Evolutionary conservation across 2,329 filamentous ascomycete genomes (phyloP).

Genomic region (Aspergillus uvarum): DNA sequence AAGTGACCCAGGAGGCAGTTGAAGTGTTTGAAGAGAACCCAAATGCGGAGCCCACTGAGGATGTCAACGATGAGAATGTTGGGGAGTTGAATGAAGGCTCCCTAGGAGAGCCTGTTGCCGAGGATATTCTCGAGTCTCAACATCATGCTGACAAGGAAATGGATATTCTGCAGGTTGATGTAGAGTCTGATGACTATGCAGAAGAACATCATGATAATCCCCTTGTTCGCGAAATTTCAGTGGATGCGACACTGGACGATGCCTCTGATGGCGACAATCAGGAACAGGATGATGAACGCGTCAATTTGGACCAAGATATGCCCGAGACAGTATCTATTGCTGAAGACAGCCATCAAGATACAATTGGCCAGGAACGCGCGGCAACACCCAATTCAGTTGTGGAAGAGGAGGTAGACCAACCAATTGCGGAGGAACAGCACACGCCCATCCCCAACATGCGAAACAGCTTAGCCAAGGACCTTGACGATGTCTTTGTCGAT

Average conservation of each 20-base stretch:
- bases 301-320: background rate
- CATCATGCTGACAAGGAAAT: background rate
- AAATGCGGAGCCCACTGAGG: background rate
- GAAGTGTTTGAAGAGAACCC: constrained; percentile 8
- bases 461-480: constrained; percentile 12
- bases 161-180: background rate
- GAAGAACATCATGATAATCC: background rate
- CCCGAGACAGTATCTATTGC: background rate
- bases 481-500: constrained; percentile 24
- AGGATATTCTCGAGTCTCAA: background rate
- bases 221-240: too few species aligned
- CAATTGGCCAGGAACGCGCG: background rate
- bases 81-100: constrained; percentile 2
- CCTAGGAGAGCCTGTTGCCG: background rate
- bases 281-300: background rate
- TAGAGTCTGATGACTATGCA: background rate
- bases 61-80: background rate
- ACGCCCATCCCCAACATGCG: background rate
- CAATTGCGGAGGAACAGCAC: background rate
- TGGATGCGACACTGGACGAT: background rate
- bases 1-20: constrained; percentile 6
- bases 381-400: background rate
- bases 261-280: background rate
- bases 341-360: background rate
- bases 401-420: background rate